Conservation (phyloP, 192 early-diverging fungal genomes). For the Backusella psychrophila region DNA sequence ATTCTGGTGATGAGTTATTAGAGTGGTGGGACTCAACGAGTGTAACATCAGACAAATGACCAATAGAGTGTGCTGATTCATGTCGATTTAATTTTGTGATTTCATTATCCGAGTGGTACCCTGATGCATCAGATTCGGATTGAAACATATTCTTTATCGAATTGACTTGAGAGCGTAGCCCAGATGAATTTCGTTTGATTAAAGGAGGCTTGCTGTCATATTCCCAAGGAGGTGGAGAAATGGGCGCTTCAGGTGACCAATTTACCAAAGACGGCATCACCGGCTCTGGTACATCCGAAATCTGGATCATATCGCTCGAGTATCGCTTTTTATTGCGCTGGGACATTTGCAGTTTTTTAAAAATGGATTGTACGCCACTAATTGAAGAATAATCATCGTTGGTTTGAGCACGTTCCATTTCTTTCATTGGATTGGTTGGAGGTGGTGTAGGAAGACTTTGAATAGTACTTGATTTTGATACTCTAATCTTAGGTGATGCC, state of each 20-base stretch:
- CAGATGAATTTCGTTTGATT: too few relatives aligned
- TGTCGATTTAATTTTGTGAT: neutral
- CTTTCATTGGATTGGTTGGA: neutral
- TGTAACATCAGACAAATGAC: neutral
- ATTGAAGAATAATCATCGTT: neutral
- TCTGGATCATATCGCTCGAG: neutral
- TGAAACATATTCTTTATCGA: neutral
- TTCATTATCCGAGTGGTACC: neutral
- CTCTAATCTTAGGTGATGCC: neutral
- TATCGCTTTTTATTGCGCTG: neutral
- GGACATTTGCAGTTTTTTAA: neutral
- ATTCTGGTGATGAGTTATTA: neutral
- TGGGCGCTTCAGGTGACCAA: constrained; percentile 5
- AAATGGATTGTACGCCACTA: neutral
- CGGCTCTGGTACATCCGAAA: neutral
- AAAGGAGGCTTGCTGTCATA: neutral
- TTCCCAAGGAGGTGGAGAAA: constrained; percentile 3
- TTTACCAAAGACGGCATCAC: neutral
- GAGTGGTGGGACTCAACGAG: neutral
- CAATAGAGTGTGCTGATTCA: neutral
- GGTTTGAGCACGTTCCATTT: neutral
- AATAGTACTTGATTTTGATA: neutral
- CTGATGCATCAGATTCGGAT: neutral
- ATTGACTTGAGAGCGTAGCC: neutral
- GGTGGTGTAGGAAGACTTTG: neutral